A percentile compares a stretch with the other conserved stretches of the same genome.
phyloP scores from a whole-genome alignment of 2,329 filamentous ascomycete genomes.

The Colletotrichum magnum region DNA sequence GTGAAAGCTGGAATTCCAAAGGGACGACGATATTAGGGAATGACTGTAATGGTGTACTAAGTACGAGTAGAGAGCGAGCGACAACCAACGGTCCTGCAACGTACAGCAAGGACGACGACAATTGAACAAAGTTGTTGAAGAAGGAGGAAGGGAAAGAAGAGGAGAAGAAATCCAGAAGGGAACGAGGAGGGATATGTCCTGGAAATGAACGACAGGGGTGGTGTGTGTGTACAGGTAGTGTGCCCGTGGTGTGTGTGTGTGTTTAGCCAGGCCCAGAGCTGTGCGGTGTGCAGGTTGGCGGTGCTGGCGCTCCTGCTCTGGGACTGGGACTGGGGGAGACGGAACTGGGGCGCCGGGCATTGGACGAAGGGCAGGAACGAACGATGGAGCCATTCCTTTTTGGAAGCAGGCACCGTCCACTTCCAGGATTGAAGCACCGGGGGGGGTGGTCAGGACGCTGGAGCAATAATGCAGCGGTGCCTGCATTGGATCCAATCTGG shows the following conservation, averaged over 20 bases:
- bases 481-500: constrained; percentile 1
- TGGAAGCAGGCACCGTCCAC: constrained; percentile 12
- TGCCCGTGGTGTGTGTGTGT: background rate
- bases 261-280: constrained; percentile 18
- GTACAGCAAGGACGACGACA: constrained; percentile 52
- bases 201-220: constrained; percentile 36
- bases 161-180: constrained; percentile 34
- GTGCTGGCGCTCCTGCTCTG: background rate
- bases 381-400: constrained; percentile 36
- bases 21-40: constrained; percentile 42
- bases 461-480: background rate
- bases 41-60: constrained; percentile 44
- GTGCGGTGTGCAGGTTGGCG: constrained; percentile 23
- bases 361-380: constrained; percentile 18
- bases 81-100: constrained; percentile 45
- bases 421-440: constrained; percentile 11
- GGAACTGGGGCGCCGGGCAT: constrained; percentile 10
- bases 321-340: background rate
- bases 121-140: constrained; percentile 47
- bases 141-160: constrained; percentile 45
- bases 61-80: constrained; percentile 42
- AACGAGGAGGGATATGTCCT: constrained; percentile 40
- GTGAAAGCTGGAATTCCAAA: constrained; percentile 58
- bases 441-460: background rate
- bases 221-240: background rate